Conservation (phyloP, 2,329 filamentous ascomycete genomes). For the Emydomyces testavorans region DNA sequence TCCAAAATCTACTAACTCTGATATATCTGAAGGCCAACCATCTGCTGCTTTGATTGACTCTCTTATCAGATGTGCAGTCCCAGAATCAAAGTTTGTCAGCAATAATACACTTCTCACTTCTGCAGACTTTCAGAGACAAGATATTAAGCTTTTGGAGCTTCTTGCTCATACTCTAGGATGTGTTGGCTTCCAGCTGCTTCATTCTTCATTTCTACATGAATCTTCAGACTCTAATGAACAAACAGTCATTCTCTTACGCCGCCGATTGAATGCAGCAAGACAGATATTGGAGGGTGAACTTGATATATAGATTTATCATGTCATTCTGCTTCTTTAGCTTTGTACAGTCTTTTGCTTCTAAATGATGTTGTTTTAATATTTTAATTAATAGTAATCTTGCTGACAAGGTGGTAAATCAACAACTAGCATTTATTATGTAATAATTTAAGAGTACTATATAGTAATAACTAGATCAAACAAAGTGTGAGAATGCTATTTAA, state of each 20-base stretch:
- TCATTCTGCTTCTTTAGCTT: too few species aligned
- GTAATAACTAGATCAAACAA: too few species aligned
- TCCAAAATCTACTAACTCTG: not conserved
- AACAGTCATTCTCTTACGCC: constrained; percentile 52
- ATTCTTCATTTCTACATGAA: constrained; percentile 29
- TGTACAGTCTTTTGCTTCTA: too few species aligned
- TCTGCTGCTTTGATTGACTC: constrained; percentile 4
- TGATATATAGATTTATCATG: constrained; percentile 24
- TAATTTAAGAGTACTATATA: too few species aligned
- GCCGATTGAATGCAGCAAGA: constrained; percentile 63
- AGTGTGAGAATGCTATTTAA: too few species aligned
- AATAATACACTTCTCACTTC: not conserved
- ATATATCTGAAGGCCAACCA: not conserved
- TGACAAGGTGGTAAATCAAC: too few species aligned
- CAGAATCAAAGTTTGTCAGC: not conserved
- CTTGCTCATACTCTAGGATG: constrained; percentile 41
- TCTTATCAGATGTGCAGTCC: constrained; percentile 5
- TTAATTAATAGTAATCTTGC: too few species aligned
- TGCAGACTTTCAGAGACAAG: constrained; percentile 18
- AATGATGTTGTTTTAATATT: too few species aligned
- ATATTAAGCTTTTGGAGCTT: constrained; percentile 46
- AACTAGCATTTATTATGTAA: too few species aligned
- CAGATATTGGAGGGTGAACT: constrained; percentile 60
- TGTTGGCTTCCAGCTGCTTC: constrained; percentile 42
- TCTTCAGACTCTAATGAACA: constrained; percentile 43